Conservation (phyloP, 169 alveolate genomes). For the Cryptosporidium xiaoi region DNA sequence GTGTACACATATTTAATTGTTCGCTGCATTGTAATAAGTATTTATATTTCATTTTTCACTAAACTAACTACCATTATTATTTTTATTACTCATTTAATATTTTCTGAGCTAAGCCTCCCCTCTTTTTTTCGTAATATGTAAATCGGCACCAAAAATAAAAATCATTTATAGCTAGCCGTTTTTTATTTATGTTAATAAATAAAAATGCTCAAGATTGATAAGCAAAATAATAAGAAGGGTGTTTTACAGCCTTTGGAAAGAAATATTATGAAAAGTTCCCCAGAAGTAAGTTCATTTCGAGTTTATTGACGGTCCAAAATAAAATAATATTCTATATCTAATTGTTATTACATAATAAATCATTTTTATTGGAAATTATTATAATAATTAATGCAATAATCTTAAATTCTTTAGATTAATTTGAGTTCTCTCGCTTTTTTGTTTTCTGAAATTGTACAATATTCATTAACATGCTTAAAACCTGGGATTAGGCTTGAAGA, state of each 20-base stretch:
- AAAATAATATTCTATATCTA: too few species aligned
- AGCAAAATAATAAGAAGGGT: slow-evolving; percentile 39
- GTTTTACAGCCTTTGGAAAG: slow-evolving; percentile 64
- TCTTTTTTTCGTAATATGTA: too few species aligned
- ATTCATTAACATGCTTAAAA: slow-evolving; percentile 80
- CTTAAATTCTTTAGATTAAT: slow-evolving; percentile 75
- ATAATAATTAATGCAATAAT: not conserved
- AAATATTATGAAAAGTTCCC: slow-evolving; percentile 48
- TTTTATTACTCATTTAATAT: too few species aligned
- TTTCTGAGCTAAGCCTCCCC: too few species aligned
- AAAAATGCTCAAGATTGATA: slow-evolving; percentile 54
- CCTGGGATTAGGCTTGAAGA: slow-evolving; percentile 84
- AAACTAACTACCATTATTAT: too few species aligned
- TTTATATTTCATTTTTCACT: too few species aligned
- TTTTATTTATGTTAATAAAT: not conserved
- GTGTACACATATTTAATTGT: too few species aligned
- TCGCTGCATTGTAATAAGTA: too few species aligned
- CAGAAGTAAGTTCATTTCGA: slow-evolving; percentile 26
- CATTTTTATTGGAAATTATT: too few species aligned
- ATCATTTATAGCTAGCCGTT: too few species aligned
- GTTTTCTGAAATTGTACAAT: slow-evolving; percentile 84
- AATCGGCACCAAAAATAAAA: too few species aligned
- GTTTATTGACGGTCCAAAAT: not conserved
- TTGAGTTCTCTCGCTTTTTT: slow-evolving; percentile 82
- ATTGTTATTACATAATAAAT: too few species aligned